These are phyloP conservation scores for Luffa aegyptiaca DNA, from an alignment of 306 rosid genomes.

Conservation along the genomic window DNA sequence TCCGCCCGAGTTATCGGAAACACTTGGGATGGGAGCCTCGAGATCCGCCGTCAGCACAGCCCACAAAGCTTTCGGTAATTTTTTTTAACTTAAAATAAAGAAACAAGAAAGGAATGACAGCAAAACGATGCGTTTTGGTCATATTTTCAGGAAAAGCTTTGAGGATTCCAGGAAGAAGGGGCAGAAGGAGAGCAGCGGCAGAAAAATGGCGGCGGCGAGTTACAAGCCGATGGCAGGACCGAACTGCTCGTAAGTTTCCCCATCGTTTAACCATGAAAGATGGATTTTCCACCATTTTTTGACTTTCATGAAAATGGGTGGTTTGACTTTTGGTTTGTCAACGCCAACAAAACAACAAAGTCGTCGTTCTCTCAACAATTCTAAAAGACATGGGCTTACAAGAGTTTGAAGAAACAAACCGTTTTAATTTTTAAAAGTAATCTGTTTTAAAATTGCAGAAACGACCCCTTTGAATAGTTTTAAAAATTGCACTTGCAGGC, in stretches of 20 bases:
- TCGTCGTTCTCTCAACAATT: background rate
- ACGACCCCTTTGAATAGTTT: background rate
- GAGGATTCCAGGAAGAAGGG: slow-evolving; percentile 36
- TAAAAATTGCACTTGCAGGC: slow-evolving; percentile 47
- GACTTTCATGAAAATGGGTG: background rate
- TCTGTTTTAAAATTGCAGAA: background rate
- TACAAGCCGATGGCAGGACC: slow-evolving; percentile 56
- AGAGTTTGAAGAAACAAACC: background rate
- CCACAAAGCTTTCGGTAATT: slow-evolving; percentile 29
- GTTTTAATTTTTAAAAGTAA: background rate
- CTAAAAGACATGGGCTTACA: background rate
- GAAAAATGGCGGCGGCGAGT: slow-evolving; percentile 20
- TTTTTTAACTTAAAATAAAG: background rate
- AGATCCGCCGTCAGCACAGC: slow-evolving; percentile 16
- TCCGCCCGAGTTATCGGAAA: slow-evolving; percentile 33
- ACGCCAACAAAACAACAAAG: background rate
- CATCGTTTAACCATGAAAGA: background rate
- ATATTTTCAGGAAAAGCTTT: slow-evolving; percentile 33
- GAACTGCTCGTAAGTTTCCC: slow-evolving; percentile 68
- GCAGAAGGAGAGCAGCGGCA: slow-evolving; percentile 23
- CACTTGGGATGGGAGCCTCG: slow-evolving; percentile 28
- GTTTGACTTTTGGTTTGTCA: background rate
- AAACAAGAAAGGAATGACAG: background rate
- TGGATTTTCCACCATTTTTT: background rate
- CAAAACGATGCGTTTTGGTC: background rate